Conservation (phyloP, 306 rosid species). For the Astragalus membranaceus region DNA sequence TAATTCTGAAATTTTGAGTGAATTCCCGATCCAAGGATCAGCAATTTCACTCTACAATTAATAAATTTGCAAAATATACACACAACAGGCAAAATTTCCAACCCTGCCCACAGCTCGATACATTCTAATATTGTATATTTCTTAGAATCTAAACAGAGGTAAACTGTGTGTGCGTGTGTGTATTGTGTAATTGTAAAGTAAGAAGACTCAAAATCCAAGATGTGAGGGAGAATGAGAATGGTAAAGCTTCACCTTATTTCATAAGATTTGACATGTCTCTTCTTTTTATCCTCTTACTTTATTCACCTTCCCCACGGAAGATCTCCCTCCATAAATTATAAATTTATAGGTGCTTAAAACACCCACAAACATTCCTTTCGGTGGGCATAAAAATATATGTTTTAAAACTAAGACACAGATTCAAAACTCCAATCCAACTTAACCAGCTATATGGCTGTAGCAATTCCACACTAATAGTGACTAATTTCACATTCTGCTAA, state of each 20-base stretch:
- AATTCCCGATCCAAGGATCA: not conserved
- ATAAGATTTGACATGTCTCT: not conserved
- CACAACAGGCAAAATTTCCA: not conserved
- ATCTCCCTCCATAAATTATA: not conserved
- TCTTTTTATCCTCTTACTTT: not conserved
- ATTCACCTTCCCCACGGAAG: not conserved
- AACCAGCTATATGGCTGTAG: not conserved
- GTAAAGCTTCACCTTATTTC: not conserved
- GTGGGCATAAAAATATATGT: not conserved
- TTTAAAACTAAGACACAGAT: not conserved
- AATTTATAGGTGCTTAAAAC: not conserved
- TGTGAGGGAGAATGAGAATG: not conserved
- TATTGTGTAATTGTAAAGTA: not conserved
- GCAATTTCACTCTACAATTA: not conserved
- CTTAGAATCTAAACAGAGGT: not conserved
- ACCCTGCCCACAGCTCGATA: not conserved
- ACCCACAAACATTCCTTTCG: not conserved
- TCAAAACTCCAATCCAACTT: not conserved
- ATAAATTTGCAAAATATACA: not conserved
- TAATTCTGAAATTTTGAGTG: not conserved
- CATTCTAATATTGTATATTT: not conserved
- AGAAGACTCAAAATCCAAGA: constrained; percentile 3
- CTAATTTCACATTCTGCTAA: not conserved
- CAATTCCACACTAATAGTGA: not conserved
- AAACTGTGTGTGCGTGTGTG: not conserved